Evolutionary conservation across 2,329 filamentous ascomycete species (phyloP).

Genomic region (Fusarium nelsonii): DNA sequence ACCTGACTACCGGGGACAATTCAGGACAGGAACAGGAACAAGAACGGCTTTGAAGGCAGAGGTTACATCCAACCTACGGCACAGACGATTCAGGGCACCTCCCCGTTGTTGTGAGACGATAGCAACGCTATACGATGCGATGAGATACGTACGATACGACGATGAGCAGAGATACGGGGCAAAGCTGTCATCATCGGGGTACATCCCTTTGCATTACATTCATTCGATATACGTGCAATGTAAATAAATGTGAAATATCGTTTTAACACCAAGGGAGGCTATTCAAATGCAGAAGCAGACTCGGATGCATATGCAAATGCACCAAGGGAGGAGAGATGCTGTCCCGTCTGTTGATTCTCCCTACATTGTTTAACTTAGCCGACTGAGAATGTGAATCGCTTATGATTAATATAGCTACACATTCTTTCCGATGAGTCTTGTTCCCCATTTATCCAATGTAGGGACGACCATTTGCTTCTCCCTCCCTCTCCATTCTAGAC

Average conservation of each 20-base stretch:
- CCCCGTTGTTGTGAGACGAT: constrained; percentile 18
- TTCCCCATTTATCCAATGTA: constrained; percentile 11
- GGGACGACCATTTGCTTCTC: constrained; percentile 16
- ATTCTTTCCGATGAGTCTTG: constrained; percentile 27
- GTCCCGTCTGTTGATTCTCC: background rate
- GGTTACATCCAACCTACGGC: constrained; percentile 12
- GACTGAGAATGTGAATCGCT: background rate
- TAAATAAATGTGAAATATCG: background rate
- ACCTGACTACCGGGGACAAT: constrained; percentile 35
- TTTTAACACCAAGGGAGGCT: constrained; percentile 17
- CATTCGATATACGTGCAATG: constrained; percentile 1
- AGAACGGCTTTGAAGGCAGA: background rate
- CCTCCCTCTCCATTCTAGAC: constrained; percentile 3
- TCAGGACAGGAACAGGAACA: constrained; percentile 11
- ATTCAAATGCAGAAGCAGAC: background rate
- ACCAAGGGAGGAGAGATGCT: constrained; percentile 18
- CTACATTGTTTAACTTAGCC: constrained; percentile 24
- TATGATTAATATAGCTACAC: constrained; percentile 10
- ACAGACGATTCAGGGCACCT: background rate
- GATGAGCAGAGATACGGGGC: background rate
- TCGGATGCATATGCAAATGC: background rate
- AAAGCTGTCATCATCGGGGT: background rate
- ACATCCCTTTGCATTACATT: background rate
- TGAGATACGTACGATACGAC: background rate
- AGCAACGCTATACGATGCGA: background rate